Percentiles rank a stretch among this genome's conserved stretches.
phyloP scores from a whole-genome alignment of 257 asterid genomes.

The Gentiana dahurica region DNA sequence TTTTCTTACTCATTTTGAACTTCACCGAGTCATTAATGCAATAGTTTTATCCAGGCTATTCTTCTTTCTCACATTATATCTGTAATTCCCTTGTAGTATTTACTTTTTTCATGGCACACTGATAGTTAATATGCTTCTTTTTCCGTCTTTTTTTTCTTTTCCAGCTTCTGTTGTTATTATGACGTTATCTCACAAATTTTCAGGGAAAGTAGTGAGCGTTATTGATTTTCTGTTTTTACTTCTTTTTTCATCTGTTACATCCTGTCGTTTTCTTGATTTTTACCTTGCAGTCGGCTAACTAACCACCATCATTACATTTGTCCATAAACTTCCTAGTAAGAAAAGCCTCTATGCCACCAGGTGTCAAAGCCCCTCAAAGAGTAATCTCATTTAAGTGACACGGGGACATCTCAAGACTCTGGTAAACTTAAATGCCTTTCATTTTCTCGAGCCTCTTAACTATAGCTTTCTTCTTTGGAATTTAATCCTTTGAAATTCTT shows the following conservation, averaged over 20 bases:
- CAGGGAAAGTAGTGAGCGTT: not conserved
- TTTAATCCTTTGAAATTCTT: slow-evolving; percentile 4
- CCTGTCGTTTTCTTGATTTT: slow-evolving; percentile 5
- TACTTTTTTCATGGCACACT: not conserved
- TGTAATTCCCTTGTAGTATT: no score
- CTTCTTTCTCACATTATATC: no score
- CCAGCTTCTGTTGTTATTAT: not conserved
- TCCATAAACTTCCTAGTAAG: slow-evolving; percentile 3
- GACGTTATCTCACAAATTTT: not conserved
- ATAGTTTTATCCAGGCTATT: not conserved
- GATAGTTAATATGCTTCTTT: not conserved
- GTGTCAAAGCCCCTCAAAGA: slow-evolving; percentile 10
- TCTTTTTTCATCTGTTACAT: not conserved
- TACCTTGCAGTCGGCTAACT: slow-evolving; percentile 11
- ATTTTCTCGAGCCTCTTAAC: slow-evolving; percentile 9
- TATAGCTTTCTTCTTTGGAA: slow-evolving; percentile 17
- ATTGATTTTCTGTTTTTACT: not conserved
- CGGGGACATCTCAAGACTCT: not conserved
- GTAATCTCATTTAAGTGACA: slow-evolving; percentile 4
- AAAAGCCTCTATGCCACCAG: slow-evolving; percentile 2
- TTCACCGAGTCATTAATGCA: not conserved
- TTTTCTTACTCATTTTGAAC: not conserved
- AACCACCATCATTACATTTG: not conserved
- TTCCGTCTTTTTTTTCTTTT: not conserved
- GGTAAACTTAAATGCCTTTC: slow-evolving; percentile 4